A percentile compares a stretch with the other conserved stretches of the same genome.
Conservation (phyloP, 1,284 basidiomycete species). For the Sanghuangporus weigelae region DNA sequence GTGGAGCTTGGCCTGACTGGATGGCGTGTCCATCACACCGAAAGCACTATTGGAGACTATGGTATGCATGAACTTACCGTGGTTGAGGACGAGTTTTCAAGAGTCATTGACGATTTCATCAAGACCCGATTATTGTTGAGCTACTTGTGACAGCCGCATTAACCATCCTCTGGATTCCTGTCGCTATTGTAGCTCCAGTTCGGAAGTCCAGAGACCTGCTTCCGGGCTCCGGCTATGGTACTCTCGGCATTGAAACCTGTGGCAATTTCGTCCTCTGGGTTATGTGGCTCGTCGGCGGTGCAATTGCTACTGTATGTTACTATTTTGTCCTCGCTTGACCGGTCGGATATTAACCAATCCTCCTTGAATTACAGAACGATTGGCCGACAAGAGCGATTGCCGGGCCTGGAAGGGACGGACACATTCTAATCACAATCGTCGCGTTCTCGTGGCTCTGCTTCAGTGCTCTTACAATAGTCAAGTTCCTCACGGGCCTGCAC, state of each 20-base stretch:
- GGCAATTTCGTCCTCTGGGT: slow-evolving; percentile 18
- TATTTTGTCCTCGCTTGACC: neutral
- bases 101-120: neutral
- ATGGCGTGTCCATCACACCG: slow-evolving; percentile 15
- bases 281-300: slow-evolving; percentile 17
- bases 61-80: neutral
- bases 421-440: slow-evolving; percentile 15
- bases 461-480: slow-evolving; percentile 8
- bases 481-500: slow-evolving; percentile 11
- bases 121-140: slow-evolving; percentile 16
- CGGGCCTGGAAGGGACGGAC: slow-evolving; percentile 3
- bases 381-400: slow-evolving; percentile 12
- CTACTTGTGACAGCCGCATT: slow-evolving; percentile 16
- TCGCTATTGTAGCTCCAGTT: neutral
- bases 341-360: neutral
- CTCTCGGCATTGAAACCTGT: slow-evolving; percentile 8
- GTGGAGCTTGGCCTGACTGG: slow-evolving; percentile 12
- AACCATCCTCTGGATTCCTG: slow-evolving; percentile 19
- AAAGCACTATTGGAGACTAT: slow-evolving; percentile 3
- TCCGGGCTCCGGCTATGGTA: neutral
- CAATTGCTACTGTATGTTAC: slow-evolving; percentile 14
- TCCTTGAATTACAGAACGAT: slow-evolving; percentile 4
- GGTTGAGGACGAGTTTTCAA: neutral
- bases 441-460: slow-evolving; percentile 18
- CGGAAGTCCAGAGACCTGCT: slow-evolving; percentile 1